A percentile compares a stretch with the other conserved stretches of the same genome.
These are phyloP conservation scores for Didymella arachidicola DNA, from an alignment of 2,329 filamentous ascomycete species.

Conservation along the genomic window DNA sequence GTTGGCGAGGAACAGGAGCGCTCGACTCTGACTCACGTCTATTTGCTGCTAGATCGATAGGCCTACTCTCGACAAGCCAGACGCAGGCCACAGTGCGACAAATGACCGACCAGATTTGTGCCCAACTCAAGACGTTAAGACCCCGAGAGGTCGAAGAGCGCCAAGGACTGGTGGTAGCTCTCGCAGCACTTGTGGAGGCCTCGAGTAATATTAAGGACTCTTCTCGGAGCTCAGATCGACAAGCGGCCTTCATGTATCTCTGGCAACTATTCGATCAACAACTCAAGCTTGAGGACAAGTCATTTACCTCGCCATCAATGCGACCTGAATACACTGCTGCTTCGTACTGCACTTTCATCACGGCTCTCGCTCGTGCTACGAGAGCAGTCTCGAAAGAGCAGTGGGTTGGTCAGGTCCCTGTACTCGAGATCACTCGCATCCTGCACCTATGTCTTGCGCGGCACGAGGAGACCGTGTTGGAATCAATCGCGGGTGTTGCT, in stretches of 20 bases:
- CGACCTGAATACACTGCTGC: conserved; percentile 72
- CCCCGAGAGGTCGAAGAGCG: conserved; percentile 71
- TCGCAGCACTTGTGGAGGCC: conserved; percentile 47
- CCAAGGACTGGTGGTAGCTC: conserved; percentile 70
- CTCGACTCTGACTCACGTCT: conserved; percentile 76
- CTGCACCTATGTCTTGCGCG: conserved; percentile 47
- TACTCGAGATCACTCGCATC: conserved; percentile 30
- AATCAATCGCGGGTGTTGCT: conserved; percentile 38
- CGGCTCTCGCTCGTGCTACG: conserved; percentile 35
- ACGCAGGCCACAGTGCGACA: conserved; percentile 45
- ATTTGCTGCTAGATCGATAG: conserved; percentile 74
- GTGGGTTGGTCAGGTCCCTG: conserved; percentile 23
- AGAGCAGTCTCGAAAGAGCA: conserved; percentile 7
- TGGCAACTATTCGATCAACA: conserved; percentile 43
- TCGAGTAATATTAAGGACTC: neutral
- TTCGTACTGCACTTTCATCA: conserved; percentile 65
- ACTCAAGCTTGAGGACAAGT: conserved; percentile 50
- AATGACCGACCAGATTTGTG: conserved; percentile 54
- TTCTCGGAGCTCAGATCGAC: conserved; percentile 1
- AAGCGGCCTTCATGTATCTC: conserved; percentile 31
- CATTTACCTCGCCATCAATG: conserved; percentile 55
- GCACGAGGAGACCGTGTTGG: conserved; percentile 46
- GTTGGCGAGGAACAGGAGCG: conserved; percentile 89
- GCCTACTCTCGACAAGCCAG: conserved; percentile 59
- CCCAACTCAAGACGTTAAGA: conserved; percentile 58